Evolutionary conservation across 2,329 filamentous ascomycete genomes (phyloP), one percentile per base, ranked within the genome.

Genomic region (Periconia sp.): DNA sequence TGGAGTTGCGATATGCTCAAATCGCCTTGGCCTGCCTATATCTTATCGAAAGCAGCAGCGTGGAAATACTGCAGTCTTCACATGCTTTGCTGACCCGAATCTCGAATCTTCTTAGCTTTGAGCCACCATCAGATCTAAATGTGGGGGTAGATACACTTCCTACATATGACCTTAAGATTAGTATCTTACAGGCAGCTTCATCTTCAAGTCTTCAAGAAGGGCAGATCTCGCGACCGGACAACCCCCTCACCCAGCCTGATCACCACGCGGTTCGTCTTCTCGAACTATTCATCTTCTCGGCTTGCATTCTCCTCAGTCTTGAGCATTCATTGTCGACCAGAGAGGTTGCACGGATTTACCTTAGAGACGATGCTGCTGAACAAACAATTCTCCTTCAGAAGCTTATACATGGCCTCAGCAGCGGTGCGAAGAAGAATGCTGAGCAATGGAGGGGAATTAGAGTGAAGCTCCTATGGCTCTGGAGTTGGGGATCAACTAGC

Each of bases 381-480:
- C 88, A 92, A 59, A 79, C 79, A 37, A 67, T 72, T 1, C 76
- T 86, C 34, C 75, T 85, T 4, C 66, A 76, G 13, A 83, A 79
- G 50, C 72, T 87, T n/a, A 72, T 89, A 38, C 78, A 80, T 47
- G 69, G 72, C 2, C 59, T 86, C 16, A 71, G 68, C 34, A 76
- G 76, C 40, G 74, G 75, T 10, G 72, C 79, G 2, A 83, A 79
- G 47, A 78, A 77, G 24, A 83, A 88, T 39, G 84, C 88, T 46
- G 76, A 76, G 23, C 52, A 66, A 28, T 70, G 66, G 66, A 56
- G 31, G 18, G 75, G 73, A 39, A 78, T 81, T 10, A 78, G 87
- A 43, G 79, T 79, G 29, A 83, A 86, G 56, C 68, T 92, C 7
- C 63, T 90, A 4, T 92, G 88, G 88, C 74, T 92, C 21, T 83